These are phyloP conservation scores for Pleurotus eryngii DNA, from an alignment of 768 basidiomycete genomes.

Conservation along the genomic window DNA sequence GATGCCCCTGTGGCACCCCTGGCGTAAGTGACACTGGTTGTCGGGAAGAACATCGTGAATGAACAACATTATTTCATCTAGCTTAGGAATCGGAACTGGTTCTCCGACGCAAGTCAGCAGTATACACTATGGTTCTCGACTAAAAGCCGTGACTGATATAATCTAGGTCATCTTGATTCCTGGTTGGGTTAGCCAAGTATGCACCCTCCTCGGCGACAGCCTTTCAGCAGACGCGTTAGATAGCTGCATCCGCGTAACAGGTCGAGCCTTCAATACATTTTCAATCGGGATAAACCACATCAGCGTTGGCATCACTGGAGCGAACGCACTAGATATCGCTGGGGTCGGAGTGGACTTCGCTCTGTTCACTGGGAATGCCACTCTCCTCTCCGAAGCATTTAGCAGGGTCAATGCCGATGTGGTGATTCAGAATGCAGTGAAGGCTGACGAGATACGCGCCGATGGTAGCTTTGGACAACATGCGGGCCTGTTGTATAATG, in stretches of 20 bases:
- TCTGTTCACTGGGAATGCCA: conserved; percentile 23
- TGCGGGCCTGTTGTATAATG: conserved; percentile 43
- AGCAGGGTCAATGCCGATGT: conserved; percentile 37
- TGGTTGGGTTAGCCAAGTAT: conserved; percentile 42
- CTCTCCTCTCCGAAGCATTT: conserved; percentile 30
- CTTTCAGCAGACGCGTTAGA: conserved; percentile 30
- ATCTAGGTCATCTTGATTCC: conserved; percentile 52
- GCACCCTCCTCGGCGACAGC: conserved; percentile 38
- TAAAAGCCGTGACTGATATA: background rate
- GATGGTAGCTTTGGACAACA: conserved; percentile 31
- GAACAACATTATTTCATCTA: background rate
- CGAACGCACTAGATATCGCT: conserved; percentile 51
- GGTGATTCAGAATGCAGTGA: conserved; percentile 30
- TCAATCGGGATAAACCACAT: conserved; percentile 33
- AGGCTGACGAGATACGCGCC: conserved; percentile 41
- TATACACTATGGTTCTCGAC: too few species aligned
- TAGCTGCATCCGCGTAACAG: conserved; percentile 38
- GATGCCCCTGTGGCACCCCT: conserved; percentile 44
- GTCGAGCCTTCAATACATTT: conserved; percentile 38
- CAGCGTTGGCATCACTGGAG: conserved; percentile 41
- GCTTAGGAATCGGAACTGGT: conserved; percentile 53
- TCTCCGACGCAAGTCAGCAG: conserved; percentile 33
- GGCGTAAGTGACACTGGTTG: conserved; percentile 16
- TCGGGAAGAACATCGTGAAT: background rate
- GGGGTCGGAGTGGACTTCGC: conserved; percentile 38